These are phyloP conservation scores for Leccinum fibrillosum DNA, from an alignment of 768 basidiomycete species.

Conservation along the genomic window DNA sequence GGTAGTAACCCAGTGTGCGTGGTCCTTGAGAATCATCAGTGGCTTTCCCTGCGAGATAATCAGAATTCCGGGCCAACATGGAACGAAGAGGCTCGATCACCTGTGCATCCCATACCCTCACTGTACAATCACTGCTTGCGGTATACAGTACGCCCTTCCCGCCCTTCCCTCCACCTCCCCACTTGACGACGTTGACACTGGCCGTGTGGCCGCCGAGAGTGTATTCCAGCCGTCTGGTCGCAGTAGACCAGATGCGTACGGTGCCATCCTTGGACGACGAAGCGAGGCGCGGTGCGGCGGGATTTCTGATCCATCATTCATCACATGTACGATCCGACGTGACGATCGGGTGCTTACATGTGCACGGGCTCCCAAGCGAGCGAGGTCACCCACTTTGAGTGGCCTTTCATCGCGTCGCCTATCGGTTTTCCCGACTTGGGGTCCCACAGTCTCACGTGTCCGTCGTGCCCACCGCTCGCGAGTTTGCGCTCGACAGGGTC, in stretches of 20 bases:
- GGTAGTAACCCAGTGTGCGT: slow-evolving; percentile 99
- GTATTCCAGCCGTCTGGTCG: slow-evolving; percentile 70
- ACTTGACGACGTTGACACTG: slow-evolving; percentile 91
- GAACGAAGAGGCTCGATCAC: slow-evolving; percentile 42
- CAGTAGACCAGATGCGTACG: slow-evolving; percentile 89
- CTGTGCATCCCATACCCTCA: slow-evolving; percentile 91
- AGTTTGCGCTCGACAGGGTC: slow-evolving; percentile 87
- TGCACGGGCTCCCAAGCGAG: slow-evolving; percentile 97
- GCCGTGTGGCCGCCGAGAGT: slow-evolving; percentile 92
- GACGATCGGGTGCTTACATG: slow-evolving; percentile 48
- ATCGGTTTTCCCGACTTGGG: slow-evolving; percentile 85
- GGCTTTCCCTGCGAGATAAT: slow-evolving; percentile 63
- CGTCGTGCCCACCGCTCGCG: slow-evolving; percentile 93
- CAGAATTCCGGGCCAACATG: not conserved
- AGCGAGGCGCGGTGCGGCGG: slow-evolving; percentile 77
- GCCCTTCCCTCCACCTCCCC: slow-evolving; percentile 81
- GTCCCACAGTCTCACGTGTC: slow-evolving; percentile 91
- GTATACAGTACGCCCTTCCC: slow-evolving; percentile 83
- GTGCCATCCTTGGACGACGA: slow-evolving; percentile 96
- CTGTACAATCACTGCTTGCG: slow-evolving; percentile 90
- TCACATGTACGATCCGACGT: slow-evolving; percentile 4
- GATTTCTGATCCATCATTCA: slow-evolving; percentile 49
- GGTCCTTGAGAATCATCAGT: slow-evolving; percentile 84
- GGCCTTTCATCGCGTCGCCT: slow-evolving; percentile 90
- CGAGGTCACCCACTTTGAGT: slow-evolving; percentile 94